These are phyloP conservation scores for Penicillium sp. DNA, from an alignment of 2,329 filamentous ascomycete genomes.

Conservation along the genomic window DNA sequence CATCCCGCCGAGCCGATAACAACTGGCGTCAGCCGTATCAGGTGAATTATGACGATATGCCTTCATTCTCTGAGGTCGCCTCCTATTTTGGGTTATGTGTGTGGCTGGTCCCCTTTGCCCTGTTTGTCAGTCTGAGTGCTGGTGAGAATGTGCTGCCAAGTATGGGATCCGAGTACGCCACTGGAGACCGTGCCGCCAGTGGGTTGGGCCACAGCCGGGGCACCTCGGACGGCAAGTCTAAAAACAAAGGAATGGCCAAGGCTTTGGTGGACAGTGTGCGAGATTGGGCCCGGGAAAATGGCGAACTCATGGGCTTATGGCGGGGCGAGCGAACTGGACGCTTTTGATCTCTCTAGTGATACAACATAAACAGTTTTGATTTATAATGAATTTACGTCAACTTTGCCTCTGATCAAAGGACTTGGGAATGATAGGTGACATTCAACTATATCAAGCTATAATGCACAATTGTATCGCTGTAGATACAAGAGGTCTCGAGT, in stretches of 20 bases:
- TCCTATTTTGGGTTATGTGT: slow-evolving; percentile 96
- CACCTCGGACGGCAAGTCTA: slow-evolving; percentile 41
- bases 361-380: neutral
- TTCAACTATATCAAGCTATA: neutral
- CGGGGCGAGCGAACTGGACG: slow-evolving; percentile 57
- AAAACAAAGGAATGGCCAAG: slow-evolving; percentile 63
- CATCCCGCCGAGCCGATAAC: slow-evolving; percentile 22
- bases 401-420: neutral
- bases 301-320: slow-evolving; percentile 63
- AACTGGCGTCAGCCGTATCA: slow-evolving; percentile 41
- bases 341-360: slow-evolving; percentile 29
- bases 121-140: slow-evolving; percentile 92
- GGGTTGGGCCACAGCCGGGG: slow-evolving; percentile 27
- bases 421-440: neutral
- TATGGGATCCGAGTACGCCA: slow-evolving; percentile 76
- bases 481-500: neutral
- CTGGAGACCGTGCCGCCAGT: slow-evolving; percentile 45
- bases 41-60: slow-evolving; percentile 54
- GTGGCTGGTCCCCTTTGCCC: slow-evolving; percentile 91
- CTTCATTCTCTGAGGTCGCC: slow-evolving; percentile 89
- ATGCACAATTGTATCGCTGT: neutral
- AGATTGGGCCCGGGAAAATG: slow-evolving; percentile 63
- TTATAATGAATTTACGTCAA: neutral
- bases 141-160: slow-evolving; percentile 93
- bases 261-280: slow-evolving; percentile 59